These are phyloP conservation scores for Candida germanica DNA, from an alignment of 805 yeast genomes.

Conservation along the genomic window DNA sequence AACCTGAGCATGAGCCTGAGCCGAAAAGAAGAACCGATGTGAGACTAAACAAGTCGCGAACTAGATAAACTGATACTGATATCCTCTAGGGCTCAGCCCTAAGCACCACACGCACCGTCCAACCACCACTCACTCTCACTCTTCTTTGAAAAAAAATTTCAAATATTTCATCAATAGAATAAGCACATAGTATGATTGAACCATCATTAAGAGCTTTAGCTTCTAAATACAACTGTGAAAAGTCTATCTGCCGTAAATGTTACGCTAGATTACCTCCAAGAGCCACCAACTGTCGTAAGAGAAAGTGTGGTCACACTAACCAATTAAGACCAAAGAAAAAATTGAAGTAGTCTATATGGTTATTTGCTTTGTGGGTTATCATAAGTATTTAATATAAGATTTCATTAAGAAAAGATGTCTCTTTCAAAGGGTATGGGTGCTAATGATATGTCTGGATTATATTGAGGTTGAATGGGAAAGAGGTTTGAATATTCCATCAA, in stretches of 20 bases:
- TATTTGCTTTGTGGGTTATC: no score
- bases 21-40: no score
- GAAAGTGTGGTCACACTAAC: slow-evolving; percentile 99
- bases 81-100: no score
- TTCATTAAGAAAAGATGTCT: no score
- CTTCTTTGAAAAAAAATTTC: neutral
- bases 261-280: slow-evolving; percentile 99
- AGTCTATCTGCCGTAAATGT: slow-evolving; percentile 98
- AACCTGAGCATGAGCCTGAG: no score
- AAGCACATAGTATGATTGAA: slow-evolving; percentile 68
- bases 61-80: no score
- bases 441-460: no score
- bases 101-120: neutral
- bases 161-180: neutral
- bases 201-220: slow-evolving; percentile 99
- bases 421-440: no score
- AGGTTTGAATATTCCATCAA: no score
- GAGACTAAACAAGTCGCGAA: no score
- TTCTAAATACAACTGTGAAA: slow-evolving; percentile 99
- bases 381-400: slow-evolving; percentile 1
- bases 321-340: slow-evolving; percentile 99
- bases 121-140: neutral
- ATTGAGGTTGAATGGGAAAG: no score
- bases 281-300: slow-evolving; percentile 99
- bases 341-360: slow-evolving; percentile 62